Base-by-base conservation (phyloP, 2,329 filamentous ascomycete species). In the Epichloe sp. region DNA sequence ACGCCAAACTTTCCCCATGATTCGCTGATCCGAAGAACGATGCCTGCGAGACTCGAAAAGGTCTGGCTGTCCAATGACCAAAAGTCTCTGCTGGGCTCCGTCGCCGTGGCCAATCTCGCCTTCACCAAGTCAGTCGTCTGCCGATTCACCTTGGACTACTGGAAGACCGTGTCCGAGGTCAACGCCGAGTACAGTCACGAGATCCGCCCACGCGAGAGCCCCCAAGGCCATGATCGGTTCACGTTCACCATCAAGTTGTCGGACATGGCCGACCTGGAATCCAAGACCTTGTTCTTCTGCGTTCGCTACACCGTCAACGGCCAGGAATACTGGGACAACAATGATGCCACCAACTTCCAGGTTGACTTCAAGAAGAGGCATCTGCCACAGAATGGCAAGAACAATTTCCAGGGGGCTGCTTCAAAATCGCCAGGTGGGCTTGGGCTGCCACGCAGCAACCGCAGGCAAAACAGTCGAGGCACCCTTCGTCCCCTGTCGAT, bases 141-240 rank as follows among this genome's bases (percentile, higher is more conserved):
- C 65, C 82, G 93, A 48, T 98, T 98, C 67, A 98, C 93, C 0
- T 78, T 96, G 45, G 93, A 98, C 67, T 93, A 95, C 70, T 98
- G 93, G 93, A 95, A 95, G 76, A 98, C 93, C 0, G 94, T 90
- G 0, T 98, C 93, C 0, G 93, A 98, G 65, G 86, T 97, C 2
- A 77, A 78, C 38, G 91, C 88, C n/a, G 89, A 96, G 60, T 98
- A 80, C 71, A 84, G 83, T 64, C 80, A 86, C 55, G 86, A 93
- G 68, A 78, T 91, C 44, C 80, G 82, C 43, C 80, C 80, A 31
- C 79, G 79, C 58, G 79, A 85, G 42, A 72, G 72, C 3, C 71
- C 79, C 21, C 76, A 85, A 58, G 82, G 84, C 46, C 84, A 85
- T 59, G 93, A 98, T 65, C 81, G 88, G 40, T 98, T 98, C 71